A percentile compares a stretch with the other conserved stretches of the same genome.
Evolutionary conservation across 257 asterid genomes (phyloP).

Genomic region (Solanum ahanhuiri): DNA sequence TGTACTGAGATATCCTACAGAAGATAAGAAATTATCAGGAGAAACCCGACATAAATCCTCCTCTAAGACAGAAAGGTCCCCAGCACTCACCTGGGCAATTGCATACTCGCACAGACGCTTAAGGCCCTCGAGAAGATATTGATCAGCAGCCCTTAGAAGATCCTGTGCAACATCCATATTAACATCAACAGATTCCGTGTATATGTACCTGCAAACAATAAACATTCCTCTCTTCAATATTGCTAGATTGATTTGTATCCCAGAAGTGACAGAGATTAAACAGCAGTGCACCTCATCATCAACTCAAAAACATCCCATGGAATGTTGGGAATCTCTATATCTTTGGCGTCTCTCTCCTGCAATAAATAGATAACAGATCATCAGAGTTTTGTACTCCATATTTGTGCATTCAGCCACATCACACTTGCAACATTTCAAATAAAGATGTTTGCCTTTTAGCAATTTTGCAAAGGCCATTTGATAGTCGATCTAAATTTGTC

Average conservation of each 20-base stretch:
- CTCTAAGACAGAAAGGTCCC: background rate
- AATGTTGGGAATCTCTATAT: conserved; percentile 89
- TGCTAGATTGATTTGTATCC: background rate
- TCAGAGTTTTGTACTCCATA: background rate
- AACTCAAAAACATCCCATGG: conserved; percentile 94
- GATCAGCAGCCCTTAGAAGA: conserved; percentile 68
- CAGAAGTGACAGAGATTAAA: background rate
- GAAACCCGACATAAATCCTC: background rate
- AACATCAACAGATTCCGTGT: conserved; percentile 62
- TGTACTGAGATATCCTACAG: conserved; percentile 64
- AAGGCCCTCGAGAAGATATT: conserved; percentile 61
- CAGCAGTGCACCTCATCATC: conserved; percentile 79
- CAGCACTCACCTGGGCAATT: conserved; percentile 54
- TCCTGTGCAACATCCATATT: conserved; percentile 59
- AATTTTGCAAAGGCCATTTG: background rate
- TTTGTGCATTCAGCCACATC: background rate
- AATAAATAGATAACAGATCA: conserved; percentile 1
- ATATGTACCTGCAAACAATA: conserved; percentile 42
- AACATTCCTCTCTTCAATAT: background rate
- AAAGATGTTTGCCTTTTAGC: background rate
- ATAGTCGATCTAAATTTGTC: background rate
- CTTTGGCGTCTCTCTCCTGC: conserved; percentile 98
- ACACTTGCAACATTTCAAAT: background rate
- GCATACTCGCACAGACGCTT: conserved; percentile 61
- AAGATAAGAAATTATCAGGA: conserved; percentile 20